Base-by-base conservation (phyloP, 2,329 filamentous ascomycete genomes). In the Ilyonectria sp. region DNA sequence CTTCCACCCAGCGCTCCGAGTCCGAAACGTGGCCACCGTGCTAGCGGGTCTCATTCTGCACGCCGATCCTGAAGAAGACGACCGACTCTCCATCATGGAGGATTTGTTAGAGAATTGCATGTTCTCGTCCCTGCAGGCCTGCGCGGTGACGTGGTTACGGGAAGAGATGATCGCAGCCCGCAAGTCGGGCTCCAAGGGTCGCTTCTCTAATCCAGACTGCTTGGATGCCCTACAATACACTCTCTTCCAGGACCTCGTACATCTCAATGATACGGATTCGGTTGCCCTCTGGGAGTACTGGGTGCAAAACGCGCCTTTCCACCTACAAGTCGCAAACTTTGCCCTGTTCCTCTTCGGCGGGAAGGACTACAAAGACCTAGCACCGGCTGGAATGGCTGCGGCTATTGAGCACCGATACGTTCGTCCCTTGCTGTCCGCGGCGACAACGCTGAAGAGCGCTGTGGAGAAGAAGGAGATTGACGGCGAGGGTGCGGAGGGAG, bases 91-190 rank as follows among this genome's bases (percentile, higher is more conserved):
- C 31, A 92, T 92, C 69, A 83, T 92, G 9, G 87, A 90, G 59
- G 90, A 92, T 74, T 83, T 91, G 13, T 79, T 92, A 13, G 89
- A 91, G 78, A 90, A 91, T 76, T 91, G 90, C 82, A 85, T 88
- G 71, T 91, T 90, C 72, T 84, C 89, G 2, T 84, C 86, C 1
- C 82, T 92, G 43, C 90, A 91, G 76, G 90, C 87, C 9, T 89
- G 87, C 47, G 90, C 89, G 0, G 84, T 92, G 5, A 84, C 85
- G 4, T 92, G 90, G 90, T 79, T 91, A 37, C 86, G 89, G 60
- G 90, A 91, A 71, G 90, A 92, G 75, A 80, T 91, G 17, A 82
- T 90, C 9, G 77, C 82, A 5, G 85, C 87, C 3, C 79, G 72
- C 29, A 77, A 78, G 46, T 63, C 77, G 26, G 68, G 70, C 15